These are phyloP conservation scores for Yamadazyma kitorensis DNA, from an alignment of 805 yeast species.

Conservation along the genomic window DNA sequence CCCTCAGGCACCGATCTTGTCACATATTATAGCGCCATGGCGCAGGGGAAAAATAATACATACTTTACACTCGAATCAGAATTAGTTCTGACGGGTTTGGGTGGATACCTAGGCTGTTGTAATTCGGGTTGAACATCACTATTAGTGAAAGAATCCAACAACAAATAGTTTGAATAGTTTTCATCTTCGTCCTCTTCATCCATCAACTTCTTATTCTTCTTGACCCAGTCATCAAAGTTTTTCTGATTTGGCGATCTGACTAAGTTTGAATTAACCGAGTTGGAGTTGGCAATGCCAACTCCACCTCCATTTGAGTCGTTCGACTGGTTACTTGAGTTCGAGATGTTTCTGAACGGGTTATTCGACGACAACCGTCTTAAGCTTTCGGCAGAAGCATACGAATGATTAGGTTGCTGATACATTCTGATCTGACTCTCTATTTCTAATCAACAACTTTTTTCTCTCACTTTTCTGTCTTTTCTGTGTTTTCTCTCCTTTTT, in stretches of 20 bases:
- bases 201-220: constrained; percentile 39
- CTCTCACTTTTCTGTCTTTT: too few relatives aligned
- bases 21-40: too few relatives aligned
- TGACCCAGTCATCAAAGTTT: constrained; percentile 59
- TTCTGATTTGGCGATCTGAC: constrained; percentile 21
- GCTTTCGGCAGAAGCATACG: constrained; percentile 33
- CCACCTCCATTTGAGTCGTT: not conserved
- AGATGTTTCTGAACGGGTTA: constrained; percentile 61
- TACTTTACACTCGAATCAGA: constrained; percentile 16
- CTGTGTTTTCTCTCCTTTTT: too few relatives aligned
- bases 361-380: constrained; percentile 54
- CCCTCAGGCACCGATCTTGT: too few relatives aligned
- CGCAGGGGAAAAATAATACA: constrained; percentile 9
- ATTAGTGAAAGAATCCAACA: constrained; percentile 5
- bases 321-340: constrained; percentile 19
- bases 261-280: too few relatives aligned
- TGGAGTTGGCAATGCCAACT: too few relatives aligned
- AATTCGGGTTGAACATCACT: not conserved
- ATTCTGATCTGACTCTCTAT: too few relatives aligned
- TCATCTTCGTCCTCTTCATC: constrained; percentile 31
- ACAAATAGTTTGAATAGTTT: constrained; percentile 14
- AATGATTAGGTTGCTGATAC: constrained; percentile 40
- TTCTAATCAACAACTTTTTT: too few relatives aligned
- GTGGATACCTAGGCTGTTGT: constrained; percentile 9
- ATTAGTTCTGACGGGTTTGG: constrained; percentile 12